Evolutionary conservation across 1,284 basidiomycete species (phyloP).

Genomic region (Puccinia polysora): DNA sequence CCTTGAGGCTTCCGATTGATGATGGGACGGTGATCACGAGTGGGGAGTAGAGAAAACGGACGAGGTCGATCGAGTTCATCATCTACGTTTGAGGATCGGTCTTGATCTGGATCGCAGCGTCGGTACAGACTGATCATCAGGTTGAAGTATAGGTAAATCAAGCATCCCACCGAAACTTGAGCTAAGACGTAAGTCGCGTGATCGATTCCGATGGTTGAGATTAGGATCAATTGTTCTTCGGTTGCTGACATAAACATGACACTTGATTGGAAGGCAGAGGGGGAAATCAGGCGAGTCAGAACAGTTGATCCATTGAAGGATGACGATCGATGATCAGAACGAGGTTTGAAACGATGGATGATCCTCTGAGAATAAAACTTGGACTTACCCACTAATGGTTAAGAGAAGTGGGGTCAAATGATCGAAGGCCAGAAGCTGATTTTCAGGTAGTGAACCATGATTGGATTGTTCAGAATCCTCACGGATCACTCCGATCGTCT

Average conservation of each 20-base stretch:
- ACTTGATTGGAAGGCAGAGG: conserved; percentile 51
- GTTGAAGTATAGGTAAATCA: conserved; percentile 68
- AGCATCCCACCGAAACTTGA: conserved; percentile 58
- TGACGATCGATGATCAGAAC: conserved; percentile 60
- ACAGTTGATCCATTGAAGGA: conserved; percentile 60
- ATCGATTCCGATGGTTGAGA: conserved; percentile 64
- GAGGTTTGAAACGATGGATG: background rate
- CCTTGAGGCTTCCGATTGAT: too few relatives aligned
- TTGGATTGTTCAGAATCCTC: conserved; percentile 45
- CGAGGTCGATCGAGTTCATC: background rate
- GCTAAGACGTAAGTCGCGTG: conserved; percentile 81
- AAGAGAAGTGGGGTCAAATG: conserved; percentile 5
- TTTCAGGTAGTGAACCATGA: conserved; percentile 68
- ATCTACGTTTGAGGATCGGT: background rate
- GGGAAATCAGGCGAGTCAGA: background rate
- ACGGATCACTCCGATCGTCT: conserved; percentile 77
- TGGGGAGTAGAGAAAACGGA: too few relatives aligned
- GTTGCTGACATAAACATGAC: conserved; percentile 84
- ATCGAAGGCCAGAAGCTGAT: conserved; percentile 53
- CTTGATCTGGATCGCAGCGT: background rate
- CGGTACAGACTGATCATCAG: conserved; percentile 61
- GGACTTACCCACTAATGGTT: conserved; percentile 1
- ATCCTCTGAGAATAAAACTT: too few relatives aligned
- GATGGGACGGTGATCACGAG: too few relatives aligned
- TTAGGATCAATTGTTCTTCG: conserved; percentile 73